phyloP scores from a whole-genome alignment of 1,284 basidiomycete species.

The Mycena citricolor region DNA sequence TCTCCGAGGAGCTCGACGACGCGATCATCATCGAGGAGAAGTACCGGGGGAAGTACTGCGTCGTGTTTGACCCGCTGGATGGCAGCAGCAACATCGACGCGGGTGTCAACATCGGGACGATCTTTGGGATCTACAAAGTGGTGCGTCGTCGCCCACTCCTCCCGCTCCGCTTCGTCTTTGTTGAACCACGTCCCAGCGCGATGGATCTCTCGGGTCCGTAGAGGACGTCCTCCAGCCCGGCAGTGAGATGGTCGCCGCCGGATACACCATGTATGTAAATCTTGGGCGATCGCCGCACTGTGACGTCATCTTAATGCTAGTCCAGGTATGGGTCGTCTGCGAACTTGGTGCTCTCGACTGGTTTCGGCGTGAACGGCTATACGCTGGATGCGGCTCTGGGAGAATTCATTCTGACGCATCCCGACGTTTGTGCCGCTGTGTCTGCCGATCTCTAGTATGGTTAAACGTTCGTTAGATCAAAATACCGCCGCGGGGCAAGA shows the following conservation, averaged over 20 bases:
- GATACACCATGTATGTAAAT: constrained; percentile 91
- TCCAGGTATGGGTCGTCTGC: constrained; percentile 96
- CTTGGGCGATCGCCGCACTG: constrained; percentile 5
- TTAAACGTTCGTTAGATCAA: no score
- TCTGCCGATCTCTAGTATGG: no score
- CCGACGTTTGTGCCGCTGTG: constrained; percentile 80
- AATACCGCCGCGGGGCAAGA: constrained; percentile 94
- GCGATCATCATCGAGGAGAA: constrained; percentile 86
- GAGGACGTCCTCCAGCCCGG: constrained; percentile 93
- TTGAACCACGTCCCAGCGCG: constrained; percentile 36
- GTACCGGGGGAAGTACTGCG: constrained; percentile 86
- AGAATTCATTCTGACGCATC: constrained; percentile 99
- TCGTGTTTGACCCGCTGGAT: constrained; percentile 98
- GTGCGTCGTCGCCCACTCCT: constrained; percentile 50
- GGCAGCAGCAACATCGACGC: constrained; percentile 99
- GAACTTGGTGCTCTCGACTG: constrained; percentile 95
- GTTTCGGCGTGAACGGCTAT: constrained; percentile 96
- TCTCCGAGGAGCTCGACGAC: constrained; percentile 95
- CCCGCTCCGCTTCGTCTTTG: no score
- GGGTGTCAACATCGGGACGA: constrained; percentile 99
- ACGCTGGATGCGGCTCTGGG: constrained; percentile 95
- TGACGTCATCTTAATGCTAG: constrained; percentile 21
- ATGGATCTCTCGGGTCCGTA: constrained; percentile 76
- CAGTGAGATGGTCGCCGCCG: constrained; percentile 96
- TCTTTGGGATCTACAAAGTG: constrained; percentile 96